Percentiles rank a stretch among this genome's conserved stretches.
Conservation (phyloP, 2,329 filamentous ascomycete species). For the Xylariomycetidae sp. region DNA sequence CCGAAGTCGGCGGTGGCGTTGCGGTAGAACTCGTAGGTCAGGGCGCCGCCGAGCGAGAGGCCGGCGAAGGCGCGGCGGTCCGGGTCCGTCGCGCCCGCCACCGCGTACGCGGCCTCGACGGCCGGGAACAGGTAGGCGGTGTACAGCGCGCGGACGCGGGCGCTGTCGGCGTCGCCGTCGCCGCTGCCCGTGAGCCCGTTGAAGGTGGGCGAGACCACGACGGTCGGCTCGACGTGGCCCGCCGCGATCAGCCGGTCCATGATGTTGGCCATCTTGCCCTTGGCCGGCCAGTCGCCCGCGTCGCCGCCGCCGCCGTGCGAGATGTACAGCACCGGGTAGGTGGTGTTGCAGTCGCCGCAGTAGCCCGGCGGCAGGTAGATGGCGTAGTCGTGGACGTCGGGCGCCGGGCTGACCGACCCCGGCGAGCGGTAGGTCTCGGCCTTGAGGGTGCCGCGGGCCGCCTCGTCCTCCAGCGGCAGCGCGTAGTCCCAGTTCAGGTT, state of each 20-base stretch:
- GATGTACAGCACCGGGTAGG: constrained; percentile 24
- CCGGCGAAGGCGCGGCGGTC: constrained; percentile 23
- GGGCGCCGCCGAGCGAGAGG: constrained; percentile 21
- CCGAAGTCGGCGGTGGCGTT: constrained; percentile 25
- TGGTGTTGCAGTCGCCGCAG: constrained; percentile 11
- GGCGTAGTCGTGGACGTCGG: constrained; percentile 21
- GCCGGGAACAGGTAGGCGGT: constrained; percentile 21
- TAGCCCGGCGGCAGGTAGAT: constrained; percentile 24
- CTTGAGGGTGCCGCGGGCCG: constrained; percentile 16
- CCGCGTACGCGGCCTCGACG: constrained; percentile 17
- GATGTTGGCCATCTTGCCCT: constrained; percentile 20
- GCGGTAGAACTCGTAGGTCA: constrained; percentile 26
- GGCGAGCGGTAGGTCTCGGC: constrained; percentile 25
- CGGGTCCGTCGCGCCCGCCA: constrained; percentile 14
- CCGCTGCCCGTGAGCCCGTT: constrained; percentile 18
- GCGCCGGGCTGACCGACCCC: constrained; percentile 22
- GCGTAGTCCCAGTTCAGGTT: constrained; percentile 19
- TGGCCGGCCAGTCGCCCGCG: constrained; percentile 25
- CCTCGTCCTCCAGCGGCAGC: constrained; percentile 10
- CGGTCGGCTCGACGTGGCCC: constrained; percentile 22
- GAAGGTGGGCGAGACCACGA: constrained; percentile 24
- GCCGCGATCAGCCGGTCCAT: constrained; percentile 24
- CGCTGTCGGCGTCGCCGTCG: neutral
- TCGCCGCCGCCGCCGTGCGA: constrained; percentile 24
- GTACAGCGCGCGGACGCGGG: constrained; percentile 15